These are phyloP conservation scores for Kalmanozyma brasiliensis DNA, from an alignment of 1,284 basidiomycete genomes.

Conservation along the genomic window DNA sequence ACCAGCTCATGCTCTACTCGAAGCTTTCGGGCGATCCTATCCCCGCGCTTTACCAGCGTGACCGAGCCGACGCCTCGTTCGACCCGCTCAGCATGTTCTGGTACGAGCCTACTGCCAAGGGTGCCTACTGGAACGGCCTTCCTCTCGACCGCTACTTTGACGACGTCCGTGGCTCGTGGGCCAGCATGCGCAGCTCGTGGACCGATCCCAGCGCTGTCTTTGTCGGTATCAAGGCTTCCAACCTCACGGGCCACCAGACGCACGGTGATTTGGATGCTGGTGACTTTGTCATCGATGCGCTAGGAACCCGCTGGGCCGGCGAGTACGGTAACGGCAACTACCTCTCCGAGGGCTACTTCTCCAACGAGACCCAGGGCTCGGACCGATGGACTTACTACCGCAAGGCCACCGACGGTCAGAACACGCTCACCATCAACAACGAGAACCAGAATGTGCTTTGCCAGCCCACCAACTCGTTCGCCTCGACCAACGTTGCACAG, in stretches of 20 bases:
- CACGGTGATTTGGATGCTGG: conserved; percentile 93
- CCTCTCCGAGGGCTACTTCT: conserved; percentile 69
- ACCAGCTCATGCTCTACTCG: conserved; percentile 61
- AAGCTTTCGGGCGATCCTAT: conserved; percentile 71
- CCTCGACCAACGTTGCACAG: conserved; percentile 76
- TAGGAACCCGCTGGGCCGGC: conserved; percentile 94
- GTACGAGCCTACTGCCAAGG: conserved; percentile 84
- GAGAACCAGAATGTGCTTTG: conserved; percentile 84
- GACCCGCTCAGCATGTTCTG: conserved; percentile 98
- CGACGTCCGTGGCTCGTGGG: conserved; percentile 78
- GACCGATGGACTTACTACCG: conserved; percentile 74
- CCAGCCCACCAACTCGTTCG: conserved; percentile 74
- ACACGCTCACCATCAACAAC: conserved; percentile 83
- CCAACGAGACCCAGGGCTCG: conserved; percentile 50
- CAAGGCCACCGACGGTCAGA: conserved; percentile 96
- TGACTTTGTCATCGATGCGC: conserved; percentile 93
- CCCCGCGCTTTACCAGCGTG: conserved; percentile 90
- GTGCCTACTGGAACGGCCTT: conserved; percentile 90
- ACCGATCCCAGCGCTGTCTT: conserved; percentile 85
- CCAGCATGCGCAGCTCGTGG: conserved; percentile 89
- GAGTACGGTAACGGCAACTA: conserved; percentile 93
- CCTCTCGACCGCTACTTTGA: conserved; percentile 83
- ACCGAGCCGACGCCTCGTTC: conserved; percentile 79
- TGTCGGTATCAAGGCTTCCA: conserved; percentile 88
- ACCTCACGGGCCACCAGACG: conserved; percentile 78